These are phyloP conservation scores for Xylogone sp. DNA, from an alignment of 2,329 filamentous ascomycete genomes.

Conservation along the genomic window DNA sequence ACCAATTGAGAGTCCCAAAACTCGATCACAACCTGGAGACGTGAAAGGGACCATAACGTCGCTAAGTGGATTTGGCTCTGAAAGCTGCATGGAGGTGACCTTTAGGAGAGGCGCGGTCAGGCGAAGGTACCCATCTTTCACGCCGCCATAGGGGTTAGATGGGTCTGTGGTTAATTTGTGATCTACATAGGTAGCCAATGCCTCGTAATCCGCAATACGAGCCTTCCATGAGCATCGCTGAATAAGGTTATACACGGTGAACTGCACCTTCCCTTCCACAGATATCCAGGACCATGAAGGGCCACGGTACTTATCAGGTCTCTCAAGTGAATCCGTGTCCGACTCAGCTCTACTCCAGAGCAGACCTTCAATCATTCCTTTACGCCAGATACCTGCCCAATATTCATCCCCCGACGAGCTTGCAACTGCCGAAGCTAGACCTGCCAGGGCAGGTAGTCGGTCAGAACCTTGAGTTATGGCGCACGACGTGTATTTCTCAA, in stretches of 20 bases:
- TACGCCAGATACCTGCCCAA: background rate
- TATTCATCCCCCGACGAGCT: background rate
- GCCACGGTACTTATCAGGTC: slow-evolving; percentile 5
- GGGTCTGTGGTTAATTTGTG: background rate
- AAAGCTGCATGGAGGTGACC: background rate
- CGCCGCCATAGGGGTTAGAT: background rate
- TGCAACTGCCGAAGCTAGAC: background rate
- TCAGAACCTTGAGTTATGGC: slow-evolving; percentile 13
- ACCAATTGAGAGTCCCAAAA: background rate
- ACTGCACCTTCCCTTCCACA: slow-evolving; percentile 6
- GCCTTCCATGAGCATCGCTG: background rate
- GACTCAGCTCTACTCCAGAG: background rate
- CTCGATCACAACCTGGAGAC: background rate
- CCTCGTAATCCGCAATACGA: background rate
- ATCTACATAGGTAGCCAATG: background rate
- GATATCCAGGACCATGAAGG: slow-evolving; percentile 12
- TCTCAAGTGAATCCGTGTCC: background rate
- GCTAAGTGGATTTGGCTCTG: background rate
- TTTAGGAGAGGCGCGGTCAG: background rate
- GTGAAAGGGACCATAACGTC: background rate
- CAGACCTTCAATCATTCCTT: background rate
- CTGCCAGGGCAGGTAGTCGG: background rate
- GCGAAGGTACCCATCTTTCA: background rate
- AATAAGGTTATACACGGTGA: background rate
- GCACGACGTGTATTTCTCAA: background rate